phyloP scores from a whole-genome alignment of 495 filamentous ascomycete genomes.

The Neurospora terricola region DNA sequence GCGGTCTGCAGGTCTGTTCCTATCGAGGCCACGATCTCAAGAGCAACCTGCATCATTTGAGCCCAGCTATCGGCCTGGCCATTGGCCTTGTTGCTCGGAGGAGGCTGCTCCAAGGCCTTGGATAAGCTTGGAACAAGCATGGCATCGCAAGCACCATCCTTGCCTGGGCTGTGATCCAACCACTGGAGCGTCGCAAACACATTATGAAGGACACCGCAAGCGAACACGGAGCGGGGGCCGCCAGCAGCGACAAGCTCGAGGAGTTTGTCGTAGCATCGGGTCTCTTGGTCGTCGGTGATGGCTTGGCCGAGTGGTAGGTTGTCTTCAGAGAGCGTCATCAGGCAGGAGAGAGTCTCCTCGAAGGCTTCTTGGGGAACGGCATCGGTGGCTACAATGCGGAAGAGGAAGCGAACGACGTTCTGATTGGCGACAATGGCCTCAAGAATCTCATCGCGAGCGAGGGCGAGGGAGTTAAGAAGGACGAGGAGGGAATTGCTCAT shows the following conservation, averaged over 20 bases:
- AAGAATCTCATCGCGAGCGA: slow-evolving; percentile 44
- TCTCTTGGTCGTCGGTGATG: slow-evolving; percentile 28
- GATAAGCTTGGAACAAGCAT: slow-evolving; percentile 35
- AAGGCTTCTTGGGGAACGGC: slow-evolving; percentile 25
- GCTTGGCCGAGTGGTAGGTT: slow-evolving; percentile 34
- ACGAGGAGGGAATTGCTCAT: slow-evolving; percentile 36
- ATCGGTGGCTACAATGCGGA: slow-evolving; percentile 31
- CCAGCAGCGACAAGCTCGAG: slow-evolving; percentile 22
- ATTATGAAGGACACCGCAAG: slow-evolving; percentile 46
- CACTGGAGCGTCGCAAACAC: slow-evolving; percentile 35
- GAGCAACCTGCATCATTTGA: slow-evolving; percentile 35
- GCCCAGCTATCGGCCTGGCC: slow-evolving; percentile 17
- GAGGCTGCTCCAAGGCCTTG: slow-evolving; percentile 23
- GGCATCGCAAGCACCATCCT: slow-evolving; percentile 37
- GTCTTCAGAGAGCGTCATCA: slow-evolving; percentile 47
- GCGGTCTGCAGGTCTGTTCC: slow-evolving; percentile 42
- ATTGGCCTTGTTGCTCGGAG: slow-evolving; percentile 15
- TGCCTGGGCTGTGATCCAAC: slow-evolving; percentile 38
- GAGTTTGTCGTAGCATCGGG: slow-evolving; percentile 28
- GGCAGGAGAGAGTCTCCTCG: slow-evolving; percentile 38
- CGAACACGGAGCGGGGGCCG: slow-evolving; percentile 29
- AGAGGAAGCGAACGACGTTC: slow-evolving; percentile 39
- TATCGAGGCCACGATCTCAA: slow-evolving; percentile 51
- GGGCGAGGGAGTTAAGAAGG: slow-evolving; percentile 35
- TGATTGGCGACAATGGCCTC: slow-evolving; percentile 36